These are phyloP conservation scores for Mycena capillaripes DNA, from an alignment of 768 basidiomycete genomes.

Conservation along the genomic window DNA sequence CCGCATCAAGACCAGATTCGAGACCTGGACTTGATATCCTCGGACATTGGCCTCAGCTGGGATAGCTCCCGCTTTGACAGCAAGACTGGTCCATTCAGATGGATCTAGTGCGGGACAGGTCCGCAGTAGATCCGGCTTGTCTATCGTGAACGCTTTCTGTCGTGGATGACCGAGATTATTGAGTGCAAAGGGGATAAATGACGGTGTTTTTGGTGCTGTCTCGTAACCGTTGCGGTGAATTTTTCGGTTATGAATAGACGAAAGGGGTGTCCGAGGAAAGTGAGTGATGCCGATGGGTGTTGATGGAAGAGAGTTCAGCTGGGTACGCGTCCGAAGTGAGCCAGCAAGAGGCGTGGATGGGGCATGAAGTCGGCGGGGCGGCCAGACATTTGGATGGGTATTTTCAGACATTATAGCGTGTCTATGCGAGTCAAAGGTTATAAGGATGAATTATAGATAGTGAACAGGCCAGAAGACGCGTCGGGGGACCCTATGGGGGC, in stretches of 20 bases:
- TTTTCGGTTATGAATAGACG: background rate
- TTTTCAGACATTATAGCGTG: constrained; percentile 10
- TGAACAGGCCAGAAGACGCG: background rate
- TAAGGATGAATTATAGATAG: background rate
- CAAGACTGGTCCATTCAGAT: too few species aligned
- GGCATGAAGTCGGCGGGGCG: background rate
- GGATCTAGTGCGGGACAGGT: too few species aligned
- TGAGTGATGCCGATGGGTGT: background rate
- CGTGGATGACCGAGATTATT: background rate
- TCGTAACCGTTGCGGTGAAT: constrained; percentile 4
- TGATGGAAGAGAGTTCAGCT: background rate
- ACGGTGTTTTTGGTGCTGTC: background rate
- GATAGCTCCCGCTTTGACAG: too few species aligned
- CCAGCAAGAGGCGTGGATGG: background rate
- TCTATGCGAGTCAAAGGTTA: background rate
- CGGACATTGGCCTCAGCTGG: too few species aligned
- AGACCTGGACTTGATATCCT: too few species aligned
- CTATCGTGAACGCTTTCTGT: constrained; percentile 4
- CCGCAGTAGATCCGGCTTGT: too few species aligned
- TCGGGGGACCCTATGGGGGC: background rate
- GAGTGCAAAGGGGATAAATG: background rate
- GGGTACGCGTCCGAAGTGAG: background rate
- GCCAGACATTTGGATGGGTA: background rate
- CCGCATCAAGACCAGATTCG: too few species aligned
- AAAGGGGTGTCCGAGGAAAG: background rate